Evolutionary conservation across 2,329 filamentous ascomycete genomes (phyloP).

Genomic region (Colletotrichum chrysophilum): DNA sequence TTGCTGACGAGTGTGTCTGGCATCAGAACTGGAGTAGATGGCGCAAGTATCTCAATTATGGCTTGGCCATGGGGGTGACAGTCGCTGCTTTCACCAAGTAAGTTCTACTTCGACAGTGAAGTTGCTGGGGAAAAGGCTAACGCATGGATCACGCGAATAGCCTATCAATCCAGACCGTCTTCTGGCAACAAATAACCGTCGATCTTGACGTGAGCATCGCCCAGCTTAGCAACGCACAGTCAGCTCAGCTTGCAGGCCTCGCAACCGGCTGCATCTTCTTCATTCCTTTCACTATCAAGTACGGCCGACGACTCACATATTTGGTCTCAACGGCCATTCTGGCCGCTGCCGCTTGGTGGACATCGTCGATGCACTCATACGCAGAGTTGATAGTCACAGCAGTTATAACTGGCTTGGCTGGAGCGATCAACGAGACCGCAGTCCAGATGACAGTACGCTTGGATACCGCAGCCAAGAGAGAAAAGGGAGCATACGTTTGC

Average conservation of each 20-base stretch:
- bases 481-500: not conserved
- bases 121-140: not conserved
- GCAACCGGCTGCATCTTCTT: conserved; percentile 38
- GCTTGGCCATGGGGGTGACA: conserved; percentile 29
- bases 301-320: conserved; percentile 36
- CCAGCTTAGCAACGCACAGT: conserved; percentile 30
- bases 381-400: conserved; percentile 17
- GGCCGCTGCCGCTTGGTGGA: conserved; percentile 19
- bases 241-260: conserved; percentile 33
- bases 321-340: conserved; percentile 24
- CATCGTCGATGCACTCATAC: conserved; percentile 10
- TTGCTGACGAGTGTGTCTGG: not conserved
- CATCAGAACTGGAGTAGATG: conserved; percentile 33
- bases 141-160: not conserved
- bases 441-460: conserved; percentile 36
- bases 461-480: not conserved
- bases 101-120: not conserved
- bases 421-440: conserved; percentile 42
- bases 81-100: conserved; percentile 33
- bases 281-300: conserved; percentile 38
- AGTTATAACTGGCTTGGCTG: conserved; percentile 35
- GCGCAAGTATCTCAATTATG: conserved; percentile 34
- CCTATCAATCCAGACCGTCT: conserved; percentile 28
- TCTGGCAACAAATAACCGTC: conserved; percentile 37
- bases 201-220: conserved; percentile 30